Percentiles rank a stretch among this genome's conserved stretches.
phyloP scores from a whole-genome alignment of 768 basidiomycete genomes.

The Russula emetica region DNA sequence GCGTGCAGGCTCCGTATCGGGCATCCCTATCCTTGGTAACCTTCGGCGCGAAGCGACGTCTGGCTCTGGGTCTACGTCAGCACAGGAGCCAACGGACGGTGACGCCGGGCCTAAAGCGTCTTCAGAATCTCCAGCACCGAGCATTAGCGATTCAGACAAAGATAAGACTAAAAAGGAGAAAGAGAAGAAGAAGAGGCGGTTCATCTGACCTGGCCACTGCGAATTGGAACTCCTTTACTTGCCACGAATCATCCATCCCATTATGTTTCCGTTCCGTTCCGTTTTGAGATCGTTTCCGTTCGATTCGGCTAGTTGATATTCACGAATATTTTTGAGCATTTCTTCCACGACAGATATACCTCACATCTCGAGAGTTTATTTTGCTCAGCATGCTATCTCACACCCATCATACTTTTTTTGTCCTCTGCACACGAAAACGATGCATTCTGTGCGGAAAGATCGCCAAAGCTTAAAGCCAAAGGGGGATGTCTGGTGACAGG shows the following conservation, averaged over 20 bases:
- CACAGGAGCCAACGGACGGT: slow-evolving; percentile 10
- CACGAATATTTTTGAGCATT: slow-evolving; percentile 8
- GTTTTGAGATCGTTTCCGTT: neutral
- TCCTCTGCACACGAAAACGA: neutral
- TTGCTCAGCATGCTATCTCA: neutral
- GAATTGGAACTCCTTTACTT: neutral
- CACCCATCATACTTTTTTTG: neutral
- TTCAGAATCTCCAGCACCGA: slow-evolving; percentile 53
- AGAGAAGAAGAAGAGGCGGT: slow-evolving; percentile 55
- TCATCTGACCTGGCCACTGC: slow-evolving; percentile 31
- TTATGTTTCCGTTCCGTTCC: slow-evolving; percentile 3
- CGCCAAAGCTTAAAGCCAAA: slow-evolving; percentile 18
- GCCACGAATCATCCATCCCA: neutral
- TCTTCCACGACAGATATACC: slow-evolving; percentile 2
- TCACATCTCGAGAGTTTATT: neutral
- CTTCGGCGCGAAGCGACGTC: slow-evolving; percentile 49
- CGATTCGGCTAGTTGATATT: slow-evolving; percentile 16
- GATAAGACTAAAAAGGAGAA: slow-evolving; percentile 47
- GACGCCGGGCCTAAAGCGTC: slow-evolving; percentile 5
- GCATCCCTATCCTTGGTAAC: slow-evolving; percentile 45
- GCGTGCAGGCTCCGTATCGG: slow-evolving; percentile 44
- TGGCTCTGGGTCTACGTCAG: slow-evolving; percentile 29
- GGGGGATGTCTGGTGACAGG: slow-evolving; percentile 11
- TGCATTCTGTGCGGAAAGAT: slow-evolving; percentile 4
- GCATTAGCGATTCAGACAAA: slow-evolving; percentile 50